A percentile compares a stretch with the other conserved stretches of the same genome.
phyloP scores from a whole-genome alignment of 129 eudicot genomes.

The Silybum marianum region DNA sequence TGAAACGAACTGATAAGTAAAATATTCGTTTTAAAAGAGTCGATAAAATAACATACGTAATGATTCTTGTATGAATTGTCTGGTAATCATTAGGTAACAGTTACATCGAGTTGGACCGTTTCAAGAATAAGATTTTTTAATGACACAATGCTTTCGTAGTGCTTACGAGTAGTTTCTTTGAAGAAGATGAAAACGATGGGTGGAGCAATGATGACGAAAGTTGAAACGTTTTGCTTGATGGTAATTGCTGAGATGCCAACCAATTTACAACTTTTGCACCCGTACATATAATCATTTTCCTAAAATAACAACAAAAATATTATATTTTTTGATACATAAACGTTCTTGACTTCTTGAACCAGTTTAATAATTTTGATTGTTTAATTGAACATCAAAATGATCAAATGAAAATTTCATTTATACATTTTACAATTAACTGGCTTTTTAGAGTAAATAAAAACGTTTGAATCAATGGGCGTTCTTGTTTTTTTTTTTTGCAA shows the following conservation, averaged over 20 bases:
- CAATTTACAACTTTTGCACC: neutral
- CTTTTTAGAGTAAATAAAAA: neutral
- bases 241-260: neutral
- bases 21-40: neutral
- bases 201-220: neutral
- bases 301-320: neutral
- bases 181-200: slow-evolving; percentile 3
- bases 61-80: neutral
- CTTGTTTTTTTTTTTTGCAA: slow-evolving; percentile 1
- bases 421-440: neutral
- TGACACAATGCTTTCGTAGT: slow-evolving; percentile 12
- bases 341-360: no score
- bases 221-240: neutral
- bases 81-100: neutral
- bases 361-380: neutral
- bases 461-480: neutral
- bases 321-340: no score
- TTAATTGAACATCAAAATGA: neutral
- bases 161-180: neutral
- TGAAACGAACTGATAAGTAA: neutral
- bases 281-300: neutral
- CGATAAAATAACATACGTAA: neutral
- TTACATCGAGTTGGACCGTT: neutral
- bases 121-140: slow-evolving; percentile 2
- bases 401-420: neutral